phyloP scores from a whole-genome alignment of 495 filamentous ascomycete species.

The Saxophila tyrrhenica region DNA sequence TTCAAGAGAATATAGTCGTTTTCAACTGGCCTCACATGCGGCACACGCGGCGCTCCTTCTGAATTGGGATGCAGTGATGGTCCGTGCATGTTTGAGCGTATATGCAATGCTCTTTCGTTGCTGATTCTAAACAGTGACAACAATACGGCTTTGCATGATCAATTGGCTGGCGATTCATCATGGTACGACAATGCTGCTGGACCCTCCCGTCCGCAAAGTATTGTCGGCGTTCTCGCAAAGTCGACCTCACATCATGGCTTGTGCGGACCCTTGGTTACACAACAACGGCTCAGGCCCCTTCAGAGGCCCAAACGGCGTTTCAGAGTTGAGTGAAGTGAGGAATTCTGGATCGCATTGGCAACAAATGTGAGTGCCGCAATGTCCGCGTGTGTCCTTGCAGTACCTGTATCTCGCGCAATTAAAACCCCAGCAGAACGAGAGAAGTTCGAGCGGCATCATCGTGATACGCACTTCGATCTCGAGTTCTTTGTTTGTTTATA shows the following conservation, averaged over 20 bases:
- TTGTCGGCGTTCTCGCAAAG: background rate
- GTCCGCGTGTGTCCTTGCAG: background rate
- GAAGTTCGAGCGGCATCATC: background rate
- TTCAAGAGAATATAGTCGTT: too few relatives aligned
- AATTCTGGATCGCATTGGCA: too few relatives aligned
- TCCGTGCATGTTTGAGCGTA: background rate
- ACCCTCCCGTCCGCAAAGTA: too few relatives aligned
- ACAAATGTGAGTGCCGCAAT: background rate
- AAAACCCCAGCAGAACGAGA: background rate
- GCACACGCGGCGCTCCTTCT: background rate
- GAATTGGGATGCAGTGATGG: background rate
- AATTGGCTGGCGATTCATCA: too few relatives aligned
- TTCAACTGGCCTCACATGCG: too few relatives aligned
- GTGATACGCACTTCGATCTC: background rate
- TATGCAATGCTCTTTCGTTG: too few relatives aligned
- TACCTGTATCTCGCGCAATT: background rate
- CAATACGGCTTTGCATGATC: too few relatives aligned
- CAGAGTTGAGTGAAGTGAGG: background rate
- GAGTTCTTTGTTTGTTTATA: background rate
- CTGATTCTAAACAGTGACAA: too few relatives aligned
- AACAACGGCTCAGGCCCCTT: background rate
- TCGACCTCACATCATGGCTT: background rate
- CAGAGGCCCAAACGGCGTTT: background rate
- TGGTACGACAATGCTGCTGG: too few relatives aligned
- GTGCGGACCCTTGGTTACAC: background rate